A percentile compares a stretch with the other conserved stretches of the same genome.
phyloP scores from a whole-genome alignment of 2,329 filamentous ascomycete species.

The Penicillium sp. region DNA sequence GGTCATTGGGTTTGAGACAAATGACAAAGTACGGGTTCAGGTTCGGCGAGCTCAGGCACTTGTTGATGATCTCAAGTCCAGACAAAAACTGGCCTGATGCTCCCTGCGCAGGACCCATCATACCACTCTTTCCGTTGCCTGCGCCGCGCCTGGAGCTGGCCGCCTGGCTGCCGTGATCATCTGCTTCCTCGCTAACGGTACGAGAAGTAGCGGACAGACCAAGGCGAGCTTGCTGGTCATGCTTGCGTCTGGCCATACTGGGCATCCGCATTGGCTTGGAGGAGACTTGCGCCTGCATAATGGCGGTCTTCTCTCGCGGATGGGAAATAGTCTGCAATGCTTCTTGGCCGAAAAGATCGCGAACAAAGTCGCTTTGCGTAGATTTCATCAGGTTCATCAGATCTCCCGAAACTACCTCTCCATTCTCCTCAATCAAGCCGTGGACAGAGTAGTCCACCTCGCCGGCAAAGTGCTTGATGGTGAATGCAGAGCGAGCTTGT shows the following conservation, averaged over 20 bases:
- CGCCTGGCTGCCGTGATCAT: constrained; percentile 36
- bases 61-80: constrained; percentile 83
- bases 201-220: constrained; percentile 17
- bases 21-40: constrained; percentile 96
- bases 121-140: constrained; percentile 35
- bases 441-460: constrained; percentile 91
- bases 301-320: constrained; percentile 80
- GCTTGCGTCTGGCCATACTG: constrained; percentile 81
- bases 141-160: constrained; percentile 27
- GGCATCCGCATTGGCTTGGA: constrained; percentile 91
- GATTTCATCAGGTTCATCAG: constrained; percentile 88
- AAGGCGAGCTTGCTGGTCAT: constrained; percentile 50
- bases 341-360: constrained; percentile 91
- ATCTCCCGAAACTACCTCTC: constrained; percentile 91
- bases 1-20: constrained; percentile 94
- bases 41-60: constrained; percentile 73
- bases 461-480: constrained; percentile 90
- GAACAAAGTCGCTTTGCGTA: constrained; percentile 82
- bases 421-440: constrained; percentile 88
- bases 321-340: constrained; percentile 90
- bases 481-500: constrained; percentile 72
- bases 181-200: constrained; percentile 38
- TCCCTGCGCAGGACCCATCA: constrained; percentile 59
- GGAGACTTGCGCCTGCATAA: constrained; percentile 93
- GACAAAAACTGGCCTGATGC: constrained; percentile 89